Evolutionary conservation across 345 rosid species (phyloP).

Genomic region (Acer saccharum): DNA sequence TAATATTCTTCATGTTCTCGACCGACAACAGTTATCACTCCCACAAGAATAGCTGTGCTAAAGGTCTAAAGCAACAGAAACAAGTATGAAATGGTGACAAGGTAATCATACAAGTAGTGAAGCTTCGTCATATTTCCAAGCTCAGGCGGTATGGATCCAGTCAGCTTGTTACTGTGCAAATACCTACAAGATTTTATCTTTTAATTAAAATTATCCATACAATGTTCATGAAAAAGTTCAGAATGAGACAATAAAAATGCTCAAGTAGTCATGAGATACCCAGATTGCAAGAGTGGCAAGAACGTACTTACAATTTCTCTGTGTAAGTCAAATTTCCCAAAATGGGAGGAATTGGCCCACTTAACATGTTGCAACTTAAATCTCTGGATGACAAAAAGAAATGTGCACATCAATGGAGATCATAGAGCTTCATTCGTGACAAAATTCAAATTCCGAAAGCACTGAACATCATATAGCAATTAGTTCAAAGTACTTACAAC

Average conservation of each 20-base stretch:
- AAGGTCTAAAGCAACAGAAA: neutral
- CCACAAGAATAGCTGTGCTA: neutral
- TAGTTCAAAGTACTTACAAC: slow-evolving; percentile 55
- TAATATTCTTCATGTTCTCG: neutral
- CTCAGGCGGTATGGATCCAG: slow-evolving; percentile 87
- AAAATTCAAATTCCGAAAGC: neutral
- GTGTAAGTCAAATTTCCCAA: slow-evolving; percentile 88
- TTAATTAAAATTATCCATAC: neutral
- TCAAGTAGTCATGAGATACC: neutral
- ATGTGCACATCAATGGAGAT: neutral
- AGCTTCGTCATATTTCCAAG: slow-evolving; percentile 97
- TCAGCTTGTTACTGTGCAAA: slow-evolving; percentile 77
- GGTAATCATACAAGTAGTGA: slow-evolving; percentile 72
- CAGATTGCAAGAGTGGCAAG: neutral
- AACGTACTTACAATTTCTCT: slow-evolving; percentile 75
- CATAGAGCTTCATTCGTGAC: neutral
- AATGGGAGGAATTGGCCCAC: slow-evolving; percentile 88
- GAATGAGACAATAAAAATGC: neutral
- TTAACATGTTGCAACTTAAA: slow-evolving; percentile 81
- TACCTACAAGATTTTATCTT: slow-evolving; percentile 51
- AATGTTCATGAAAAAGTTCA: neutral
- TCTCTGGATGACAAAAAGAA: slow-evolving; percentile 50
- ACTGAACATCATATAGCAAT: neutral
- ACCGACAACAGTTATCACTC: neutral
- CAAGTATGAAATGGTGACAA: neutral